Evolutionary conservation across 371 early-diverging fungal genomes (phyloP), one percentile per base, ranked within the genome.

Genomic region (Mucor velutinosus): DNA sequence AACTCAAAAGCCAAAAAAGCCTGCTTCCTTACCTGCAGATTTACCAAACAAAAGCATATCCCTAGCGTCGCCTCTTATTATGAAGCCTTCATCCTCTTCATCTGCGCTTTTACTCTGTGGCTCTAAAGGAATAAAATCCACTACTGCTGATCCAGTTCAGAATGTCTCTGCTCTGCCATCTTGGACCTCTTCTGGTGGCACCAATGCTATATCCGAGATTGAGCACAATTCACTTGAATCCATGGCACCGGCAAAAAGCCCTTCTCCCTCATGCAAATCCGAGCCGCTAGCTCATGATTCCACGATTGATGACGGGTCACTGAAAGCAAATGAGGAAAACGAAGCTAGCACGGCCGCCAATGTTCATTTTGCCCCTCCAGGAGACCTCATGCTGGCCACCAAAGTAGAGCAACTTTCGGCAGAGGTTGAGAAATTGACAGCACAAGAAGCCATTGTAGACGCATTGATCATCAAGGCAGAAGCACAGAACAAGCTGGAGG

Each of bases 381-480:
- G 90, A 12, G 92, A 91, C 61, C 73, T 92, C 41, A 81, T 92
- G 70, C 73, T 91, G 10, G 83, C 86, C 1, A 63, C 73, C 39
- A 84, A 89, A 64, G 80, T 89, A 15, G 70, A 79, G 57, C 74
- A 75, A 33, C 67, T 90, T 19, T 72, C 81, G 8, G 84, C 81
- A 41, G 87, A 87, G 7, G 76, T 89, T 29, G 87, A 87, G 15
- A 81, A 76, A n/a, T 73, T 86, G 27, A 78, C 68, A n/a, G 90
- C 89, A 51, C 89, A 92, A 65, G 84, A 89, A 67, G 86, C 86
- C 0, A 89, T 92, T 63, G 88, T 91, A 12, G 85, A 87, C 62
- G 83, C 85, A 17, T 57, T 91, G 70, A 87, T 91, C 58, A 68
- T 75, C 21, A 87, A 89, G 69, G 89, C 90, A 2, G 85, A 86